phyloP scores from a whole-genome alignment of 306 rosid genomes.

The Gleditsia sinensis region DNA sequence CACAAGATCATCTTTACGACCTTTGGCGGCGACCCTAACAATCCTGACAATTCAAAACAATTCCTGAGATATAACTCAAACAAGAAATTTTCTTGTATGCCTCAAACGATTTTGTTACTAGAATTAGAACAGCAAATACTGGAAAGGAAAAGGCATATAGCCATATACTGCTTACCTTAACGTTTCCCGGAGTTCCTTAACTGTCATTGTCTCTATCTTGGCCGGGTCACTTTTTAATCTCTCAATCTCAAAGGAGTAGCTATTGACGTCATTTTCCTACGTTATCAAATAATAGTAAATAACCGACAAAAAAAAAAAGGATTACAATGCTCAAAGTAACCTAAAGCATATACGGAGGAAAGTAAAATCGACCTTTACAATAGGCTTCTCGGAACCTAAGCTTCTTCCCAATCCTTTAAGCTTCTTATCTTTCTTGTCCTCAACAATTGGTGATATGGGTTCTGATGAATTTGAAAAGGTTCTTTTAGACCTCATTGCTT shows the following conservation, averaged over 20 bases:
- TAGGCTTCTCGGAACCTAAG: slow-evolving; percentile 37
- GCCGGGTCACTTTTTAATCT: slow-evolving; percentile 62
- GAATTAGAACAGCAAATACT: slow-evolving; percentile 10
- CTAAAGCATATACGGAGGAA: slow-evolving; percentile 13
- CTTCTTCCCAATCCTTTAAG: slow-evolving; percentile 45
- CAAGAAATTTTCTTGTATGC: neutral
- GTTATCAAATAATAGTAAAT: slow-evolving; percentile 27
- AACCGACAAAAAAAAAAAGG: slow-evolving; percentile 10
- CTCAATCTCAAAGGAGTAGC: slow-evolving; percentile 54
- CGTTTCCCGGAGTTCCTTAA: slow-evolving; percentile 70
- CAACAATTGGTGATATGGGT: slow-evolving; percentile 29
- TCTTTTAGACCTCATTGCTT: slow-evolving; percentile 54
- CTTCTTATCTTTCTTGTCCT: slow-evolving; percentile 43
- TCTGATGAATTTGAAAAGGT: slow-evolving; percentile 46
- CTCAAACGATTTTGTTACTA: neutral
- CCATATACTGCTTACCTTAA: slow-evolving; percentile 54
- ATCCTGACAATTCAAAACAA: slow-evolving; percentile 63
- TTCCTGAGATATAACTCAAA: slow-evolving; percentile 23
- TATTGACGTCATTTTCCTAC: slow-evolving; percentile 52
- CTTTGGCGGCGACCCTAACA: slow-evolving; percentile 69
- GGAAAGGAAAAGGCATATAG: slow-evolving; percentile 14
- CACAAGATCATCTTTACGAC: slow-evolving; percentile 77
- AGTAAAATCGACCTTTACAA: slow-evolving; percentile 48
- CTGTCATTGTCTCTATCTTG: slow-evolving; percentile 69
- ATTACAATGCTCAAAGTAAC: slow-evolving; percentile 5